These are phyloP conservation scores for Chytriomyces sp. DNA, from an alignment of 192 early-diverging fungal genomes.

Conservation along the genomic window DNA sequence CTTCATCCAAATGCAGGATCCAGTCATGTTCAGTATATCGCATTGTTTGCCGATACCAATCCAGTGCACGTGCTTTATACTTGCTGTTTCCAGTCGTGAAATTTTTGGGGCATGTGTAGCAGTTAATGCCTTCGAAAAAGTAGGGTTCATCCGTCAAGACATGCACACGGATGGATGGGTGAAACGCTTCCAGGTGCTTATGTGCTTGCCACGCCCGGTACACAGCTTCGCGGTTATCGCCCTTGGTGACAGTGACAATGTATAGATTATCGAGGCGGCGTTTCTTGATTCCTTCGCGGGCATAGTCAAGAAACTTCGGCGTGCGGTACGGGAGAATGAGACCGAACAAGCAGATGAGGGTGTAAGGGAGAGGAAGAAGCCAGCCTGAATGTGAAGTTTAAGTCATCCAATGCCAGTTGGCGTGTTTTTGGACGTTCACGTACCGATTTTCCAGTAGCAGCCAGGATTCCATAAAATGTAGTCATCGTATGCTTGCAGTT, in stretches of 20 bases:
- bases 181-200: constrained; percentile 58
- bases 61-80: constrained; percentile 66
- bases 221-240: constrained; percentile 61
- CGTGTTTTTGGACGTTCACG: background rate
- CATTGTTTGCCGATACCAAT: constrained; percentile 66
- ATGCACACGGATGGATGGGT: constrained; percentile 61
- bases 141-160: constrained; percentile 67
- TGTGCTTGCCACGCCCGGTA: constrained; percentile 61
- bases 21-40: constrained; percentile 63
- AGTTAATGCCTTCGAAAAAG: constrained; percentile 67
- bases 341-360: constrained; percentile 64
- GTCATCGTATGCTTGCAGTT: constrained; percentile 50
- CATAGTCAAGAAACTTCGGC: constrained; percentile 58
- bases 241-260: constrained; percentile 62
- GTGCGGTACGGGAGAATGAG: constrained; percentile 61
- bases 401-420: background rate
- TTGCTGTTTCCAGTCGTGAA: constrained; percentile 55
- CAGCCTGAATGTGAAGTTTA: constrained; percentile 39
- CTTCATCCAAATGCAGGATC: constrained; percentile 64
- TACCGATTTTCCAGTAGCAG: constrained; percentile 66
- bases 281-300: constrained; percentile 49
- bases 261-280: constrained; percentile 64
- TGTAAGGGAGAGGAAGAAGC: constrained; percentile 64
- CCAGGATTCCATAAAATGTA: constrained; percentile 56
- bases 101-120: constrained; percentile 60